A percentile compares a stretch with the other conserved stretches of the same genome.
phyloP scores from a whole-genome alignment of 371 early-diverging fungal genomes.

The Haplosporangium sp. region DNA sequence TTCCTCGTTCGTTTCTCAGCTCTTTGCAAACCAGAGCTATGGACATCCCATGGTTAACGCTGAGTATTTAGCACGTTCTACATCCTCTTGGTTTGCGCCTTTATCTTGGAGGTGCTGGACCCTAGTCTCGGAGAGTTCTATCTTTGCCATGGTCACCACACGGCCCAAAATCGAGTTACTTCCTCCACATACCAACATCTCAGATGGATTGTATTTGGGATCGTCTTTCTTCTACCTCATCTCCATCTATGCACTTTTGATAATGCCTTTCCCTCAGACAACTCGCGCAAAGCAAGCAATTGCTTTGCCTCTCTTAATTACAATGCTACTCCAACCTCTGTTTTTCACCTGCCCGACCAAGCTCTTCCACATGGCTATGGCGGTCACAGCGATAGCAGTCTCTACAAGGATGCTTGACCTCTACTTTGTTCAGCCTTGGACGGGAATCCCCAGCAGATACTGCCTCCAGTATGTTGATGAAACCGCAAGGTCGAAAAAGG shows the following conservation, averaged over 20 bases:
- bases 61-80: neutral
- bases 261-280: constrained; percentile 19
- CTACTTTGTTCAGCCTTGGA: constrained; percentile 54
- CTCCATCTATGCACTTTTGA: constrained; percentile 23
- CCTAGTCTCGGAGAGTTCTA: neutral
- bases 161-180: neutral
- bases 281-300: constrained; percentile 29
- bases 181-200: constrained; percentile 16
- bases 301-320: constrained; percentile 21
- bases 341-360: constrained; percentile 21
- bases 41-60: neutral
- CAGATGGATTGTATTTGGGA: constrained; percentile 4
- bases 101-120: constrained; percentile 23
- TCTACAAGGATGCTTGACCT: constrained; percentile 36
- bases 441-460: constrained; percentile 25
- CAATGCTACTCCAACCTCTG: constrained; percentile 18
- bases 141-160: constrained; percentile 26
- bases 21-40: constrained; percentile 7
- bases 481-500: constrained; percentile 28
- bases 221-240: constrained; percentile 13
- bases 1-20: constrained; percentile 12
- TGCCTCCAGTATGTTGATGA: neutral
- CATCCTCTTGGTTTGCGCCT: neutral
- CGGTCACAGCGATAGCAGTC: constrained; percentile 24
- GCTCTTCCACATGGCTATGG: constrained; percentile 17